phyloP scores from a whole-genome alignment of 2,329 filamentous ascomycete genomes.

The Fusarium brachygibbosum region DNA sequence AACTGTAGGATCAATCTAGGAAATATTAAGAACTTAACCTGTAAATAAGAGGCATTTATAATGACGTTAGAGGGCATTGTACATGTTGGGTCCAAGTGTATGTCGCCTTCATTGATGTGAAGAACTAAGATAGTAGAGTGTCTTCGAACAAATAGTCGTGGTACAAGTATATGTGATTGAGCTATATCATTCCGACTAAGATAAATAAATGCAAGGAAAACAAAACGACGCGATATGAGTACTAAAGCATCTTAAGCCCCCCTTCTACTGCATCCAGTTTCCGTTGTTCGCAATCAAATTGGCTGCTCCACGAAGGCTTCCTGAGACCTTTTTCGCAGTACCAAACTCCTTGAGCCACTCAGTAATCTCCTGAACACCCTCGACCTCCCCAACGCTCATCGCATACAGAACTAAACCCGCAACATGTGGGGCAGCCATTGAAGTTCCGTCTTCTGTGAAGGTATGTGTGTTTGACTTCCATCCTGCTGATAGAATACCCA shows the following conservation, averaged over 20 bases:
- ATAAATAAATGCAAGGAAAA: too few species aligned
- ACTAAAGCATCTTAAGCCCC: not conserved
- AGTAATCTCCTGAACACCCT: constrained; percentile 16
- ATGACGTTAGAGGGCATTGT: too few species aligned
- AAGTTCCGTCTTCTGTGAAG: constrained; percentile 60
- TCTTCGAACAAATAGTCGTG: too few species aligned
- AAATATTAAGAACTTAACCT: not conserved
- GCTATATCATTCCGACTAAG: too few species aligned
- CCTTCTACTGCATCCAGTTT: not conserved
- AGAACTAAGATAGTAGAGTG: too few species aligned
- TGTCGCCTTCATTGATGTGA: too few species aligned
- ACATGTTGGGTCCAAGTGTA: too few species aligned
- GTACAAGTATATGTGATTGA: too few species aligned
- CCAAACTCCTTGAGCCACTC: constrained; percentile 4
- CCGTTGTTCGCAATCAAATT: constrained; percentile 29
- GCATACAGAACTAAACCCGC: constrained; percentile 64
- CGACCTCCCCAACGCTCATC: constrained; percentile 13
- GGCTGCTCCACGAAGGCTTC: constrained; percentile 1
- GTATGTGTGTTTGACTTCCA: constrained; percentile 53
- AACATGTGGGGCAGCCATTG: constrained; percentile 67
- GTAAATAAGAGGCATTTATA: too few species aligned
- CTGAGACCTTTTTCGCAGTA: constrained; percentile 8
- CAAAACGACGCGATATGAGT: too few species aligned
- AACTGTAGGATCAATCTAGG: fast-evolving
- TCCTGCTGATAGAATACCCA: constrained; percentile 55